Base-by-base conservation (phyloP, 148 eudicot species). In the Persicaria tinctoria region DNA sequence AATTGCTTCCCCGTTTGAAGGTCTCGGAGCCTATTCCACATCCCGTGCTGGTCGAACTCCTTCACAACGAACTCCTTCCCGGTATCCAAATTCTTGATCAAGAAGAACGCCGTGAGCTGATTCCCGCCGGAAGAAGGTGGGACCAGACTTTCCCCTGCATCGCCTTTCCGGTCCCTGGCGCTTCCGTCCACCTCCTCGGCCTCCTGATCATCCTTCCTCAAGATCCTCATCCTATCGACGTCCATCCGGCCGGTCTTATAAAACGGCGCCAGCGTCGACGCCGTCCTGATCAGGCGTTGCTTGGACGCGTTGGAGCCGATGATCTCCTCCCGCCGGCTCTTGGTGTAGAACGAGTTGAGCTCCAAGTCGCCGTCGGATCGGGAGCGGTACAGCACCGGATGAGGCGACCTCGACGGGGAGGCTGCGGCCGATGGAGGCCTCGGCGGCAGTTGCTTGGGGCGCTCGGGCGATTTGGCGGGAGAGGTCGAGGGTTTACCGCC, bases 31-130 rank as follows among this genome's bases (percentile, higher is more conserved):
- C 89, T 77, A 46, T 92, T 92, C 98, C 97, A 94, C 91, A 90
- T 87, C 63, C 98, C 98, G 7, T 94, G 82, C 48, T 95, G 86
- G 2, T 87, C 88, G 57, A 75, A 89, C 70, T 95, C 99, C 78
- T 92, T 95, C 0, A 95, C 99, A 0, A 95, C 80, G 53, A 95
- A 95, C 79, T 95, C 99, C 51, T 90, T 92, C 44, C 99, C 99
- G 0, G 93, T 90, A 71, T 95, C 99, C 75, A 95, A 69, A 83
- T 95, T 90, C 82, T 92, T 95, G 64, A 95, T 95, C 82, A 95
- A 38, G 76, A 90, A 90, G 70, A 92, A 89, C 0, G 96, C 85
- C 3, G 86, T 84, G 2, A 92, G 46, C 8, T 66, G 70, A 4
- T 84, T 87, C 8, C 64, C 84, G 18, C 73, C 55, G 0, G 82